phyloP scores from a whole-genome alignment of 2,329 filamentous ascomycete species.

The Xylaria sp. region DNA sequence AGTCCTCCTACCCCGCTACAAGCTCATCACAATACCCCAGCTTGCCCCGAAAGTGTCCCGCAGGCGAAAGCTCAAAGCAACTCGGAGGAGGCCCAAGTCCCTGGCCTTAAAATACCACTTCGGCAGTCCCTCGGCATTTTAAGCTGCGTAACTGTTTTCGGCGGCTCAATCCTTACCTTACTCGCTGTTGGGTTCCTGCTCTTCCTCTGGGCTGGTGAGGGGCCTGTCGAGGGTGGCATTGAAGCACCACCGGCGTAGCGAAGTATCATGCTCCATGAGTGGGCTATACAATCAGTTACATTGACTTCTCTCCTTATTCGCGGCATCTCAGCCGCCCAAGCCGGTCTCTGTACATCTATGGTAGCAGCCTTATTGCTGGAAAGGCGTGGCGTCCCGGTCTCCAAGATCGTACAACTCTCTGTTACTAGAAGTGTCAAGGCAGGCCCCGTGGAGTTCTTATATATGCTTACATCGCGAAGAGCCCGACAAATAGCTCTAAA shows the following conservation, averaged over 20 bases:
- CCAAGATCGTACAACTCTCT: slow-evolving; percentile 4
- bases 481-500: not conserved
- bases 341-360: slow-evolving; percentile 20
- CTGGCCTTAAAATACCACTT: too few relatives aligned
- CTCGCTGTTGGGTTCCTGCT: slow-evolving; percentile 8
- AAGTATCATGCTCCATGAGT: slow-evolving; percentile 15
- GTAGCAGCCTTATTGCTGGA: slow-evolving; percentile 26
- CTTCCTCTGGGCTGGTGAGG: slow-evolving; percentile 27
- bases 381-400: not conserved
- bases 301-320: slow-evolving; percentile 16
- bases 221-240: too few relatives aligned
- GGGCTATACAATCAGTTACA: slow-evolving; percentile 19
- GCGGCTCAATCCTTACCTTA: slow-evolving; percentile 10
- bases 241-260: too few relatives aligned
- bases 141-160: slow-evolving; percentile 25
- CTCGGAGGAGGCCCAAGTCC: too few relatives aligned
- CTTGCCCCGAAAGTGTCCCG: too few relatives aligned
- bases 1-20: too few relatives aligned
- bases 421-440: not conserved
- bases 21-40: too few relatives aligned
- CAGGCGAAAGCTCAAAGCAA: too few relatives aligned
- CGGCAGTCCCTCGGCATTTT: slow-evolving; percentile 12
- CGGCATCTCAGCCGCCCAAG: not conserved
- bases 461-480: not conserved
- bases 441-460: not conserved